Evolutionary conservation across 257 asterid genomes (phyloP).

Genomic region (Jasminum sambac): DNA sequence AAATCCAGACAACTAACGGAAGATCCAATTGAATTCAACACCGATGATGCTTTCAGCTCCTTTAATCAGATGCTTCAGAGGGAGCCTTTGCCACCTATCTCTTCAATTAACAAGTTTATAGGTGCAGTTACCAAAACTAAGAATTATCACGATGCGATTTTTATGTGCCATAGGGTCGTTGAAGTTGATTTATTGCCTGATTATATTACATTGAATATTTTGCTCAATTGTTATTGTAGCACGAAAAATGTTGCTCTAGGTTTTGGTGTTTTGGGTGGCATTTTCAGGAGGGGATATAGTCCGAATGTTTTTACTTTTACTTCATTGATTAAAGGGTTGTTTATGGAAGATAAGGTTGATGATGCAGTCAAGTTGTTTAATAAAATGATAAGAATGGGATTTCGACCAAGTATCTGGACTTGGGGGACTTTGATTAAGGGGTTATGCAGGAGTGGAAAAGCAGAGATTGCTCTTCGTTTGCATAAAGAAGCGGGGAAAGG

Average conservation of each 20-base stretch:
- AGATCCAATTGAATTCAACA: conserved; percentile 24
- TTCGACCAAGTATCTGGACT: conserved; percentile 45
- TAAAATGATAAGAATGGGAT: conserved; percentile 48
- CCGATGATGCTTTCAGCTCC: conserved; percentile 32
- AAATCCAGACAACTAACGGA: background rate
- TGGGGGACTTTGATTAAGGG: conserved; percentile 67
- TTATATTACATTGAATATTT: conserved; percentile 52
- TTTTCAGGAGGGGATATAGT: conserved; percentile 55
- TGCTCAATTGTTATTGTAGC: conserved; percentile 58
- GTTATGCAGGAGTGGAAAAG: conserved; percentile 65
- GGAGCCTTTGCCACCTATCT: conserved; percentile 43
- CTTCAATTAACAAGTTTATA: conserved; percentile 49
- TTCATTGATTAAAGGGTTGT: conserved; percentile 64
- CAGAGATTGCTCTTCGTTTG: conserved; percentile 51
- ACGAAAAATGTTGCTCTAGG: conserved; percentile 42
- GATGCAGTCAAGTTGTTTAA: conserved; percentile 53
- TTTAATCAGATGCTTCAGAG: conserved; percentile 50
- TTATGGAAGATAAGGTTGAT: conserved; percentile 40
- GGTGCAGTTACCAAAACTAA: conserved; percentile 50
- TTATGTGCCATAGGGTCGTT: conserved; percentile 47
- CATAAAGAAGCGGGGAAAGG: conserved; percentile 48
- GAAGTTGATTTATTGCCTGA: conserved; percentile 41
- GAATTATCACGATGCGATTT: conserved; percentile 36
- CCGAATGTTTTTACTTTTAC: conserved; percentile 52
- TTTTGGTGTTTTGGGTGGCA: conserved; percentile 56